These are phyloP conservation scores for Emericellopsis terricola DNA, from an alignment of 495 filamentous ascomycete species.

Conservation along the genomic window DNA sequence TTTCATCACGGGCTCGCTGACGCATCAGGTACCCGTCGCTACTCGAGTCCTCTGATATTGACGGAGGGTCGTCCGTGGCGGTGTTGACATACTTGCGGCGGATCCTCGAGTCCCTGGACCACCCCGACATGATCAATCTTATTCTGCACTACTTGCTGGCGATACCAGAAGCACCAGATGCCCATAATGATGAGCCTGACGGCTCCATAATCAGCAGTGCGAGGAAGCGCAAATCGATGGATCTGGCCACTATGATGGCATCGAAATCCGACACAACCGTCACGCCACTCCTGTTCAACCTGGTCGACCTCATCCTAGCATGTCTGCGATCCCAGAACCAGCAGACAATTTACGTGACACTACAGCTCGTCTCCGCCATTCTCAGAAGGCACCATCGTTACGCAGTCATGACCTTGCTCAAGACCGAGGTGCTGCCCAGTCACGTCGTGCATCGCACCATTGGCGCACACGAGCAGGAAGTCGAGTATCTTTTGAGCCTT, in stretches of 20 bases:
- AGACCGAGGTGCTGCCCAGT: constrained; percentile 35
- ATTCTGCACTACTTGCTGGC: constrained; percentile 88
- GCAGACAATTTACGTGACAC: constrained; percentile 74
- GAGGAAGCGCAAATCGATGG: constrained; percentile 72
- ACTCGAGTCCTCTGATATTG: constrained; percentile 87
- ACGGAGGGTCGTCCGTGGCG: constrained; percentile 90
- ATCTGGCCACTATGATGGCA: constrained; percentile 61
- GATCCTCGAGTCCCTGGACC: constrained; percentile 76
- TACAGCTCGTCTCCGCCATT: constrained; percentile 70
- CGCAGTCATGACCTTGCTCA: constrained; percentile 57
- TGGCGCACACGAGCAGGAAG: constrained; percentile 64
- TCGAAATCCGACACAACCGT: constrained; percentile 45
- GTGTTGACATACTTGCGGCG: constrained; percentile 86
- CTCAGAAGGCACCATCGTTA: constrained; percentile 76
- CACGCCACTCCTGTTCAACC: constrained; percentile 77
- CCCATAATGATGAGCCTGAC: constrained; percentile 4
- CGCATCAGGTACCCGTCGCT: constrained; percentile 71
- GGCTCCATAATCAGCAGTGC: constrained; percentile 34
- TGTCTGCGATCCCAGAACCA: constrained; percentile 71
- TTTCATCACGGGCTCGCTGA: constrained; percentile 5
- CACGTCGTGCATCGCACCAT: constrained; percentile 42
- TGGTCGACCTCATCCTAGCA: constrained; percentile 75
- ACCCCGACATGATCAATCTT: constrained; percentile 80
- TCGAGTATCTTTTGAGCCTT: constrained; percentile 54
- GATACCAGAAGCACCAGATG: constrained; percentile 32